Base-by-base conservation (phyloP, 2,329 filamentous ascomycete genomes). In the Monosporascus cannonballus region DNA sequence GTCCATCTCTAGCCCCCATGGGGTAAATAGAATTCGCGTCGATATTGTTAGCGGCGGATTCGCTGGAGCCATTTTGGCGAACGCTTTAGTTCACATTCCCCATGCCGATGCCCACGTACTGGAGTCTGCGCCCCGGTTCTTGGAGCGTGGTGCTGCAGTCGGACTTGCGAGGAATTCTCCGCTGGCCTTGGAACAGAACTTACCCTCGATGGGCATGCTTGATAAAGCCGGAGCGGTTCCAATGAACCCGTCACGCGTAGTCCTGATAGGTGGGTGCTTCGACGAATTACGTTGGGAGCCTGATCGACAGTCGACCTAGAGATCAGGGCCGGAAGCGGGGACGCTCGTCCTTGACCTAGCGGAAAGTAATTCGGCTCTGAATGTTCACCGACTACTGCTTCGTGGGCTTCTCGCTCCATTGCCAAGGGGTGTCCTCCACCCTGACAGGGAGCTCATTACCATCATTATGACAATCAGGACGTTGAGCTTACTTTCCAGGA, bases 61-160 rank as follows among this genome's bases (percentile, higher is more conserved):
- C 11, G 51, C 54, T 4, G 51, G 54, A 15, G 47, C 49, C 7
- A 30, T 18, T 2, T 6, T 54, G 4, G 54, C 51, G 1, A 53
- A 54, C 24, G 50, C 48, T 9, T 48, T 54, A 2, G n/a, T 47
- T 18, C 24, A 51, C n/a, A 14, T 51, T 3, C 18, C 48, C 2
- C 38, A 52, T 18, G 18, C 50, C 4, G 47, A 51, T 6, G 17
- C 50, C 6, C 37, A 54, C 8, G 18, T 56, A 30, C 54, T 42
- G 25, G 54, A 56, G 34, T 54, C 54, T 20, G 51, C 49, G 1
- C 49, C 51, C 4, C 42, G 50, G n/a, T 56, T 56, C 37, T 51
- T 44, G 8, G 51, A 51, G 15, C 54, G 51, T 18, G 54, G 49
- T 38, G 46, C 49, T 3, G 49, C 48, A 2, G 25, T 56, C 6